phyloP scores from a whole-genome alignment of 2,329 filamentous ascomycete genomes.

The Fusarium sp. region DNA sequence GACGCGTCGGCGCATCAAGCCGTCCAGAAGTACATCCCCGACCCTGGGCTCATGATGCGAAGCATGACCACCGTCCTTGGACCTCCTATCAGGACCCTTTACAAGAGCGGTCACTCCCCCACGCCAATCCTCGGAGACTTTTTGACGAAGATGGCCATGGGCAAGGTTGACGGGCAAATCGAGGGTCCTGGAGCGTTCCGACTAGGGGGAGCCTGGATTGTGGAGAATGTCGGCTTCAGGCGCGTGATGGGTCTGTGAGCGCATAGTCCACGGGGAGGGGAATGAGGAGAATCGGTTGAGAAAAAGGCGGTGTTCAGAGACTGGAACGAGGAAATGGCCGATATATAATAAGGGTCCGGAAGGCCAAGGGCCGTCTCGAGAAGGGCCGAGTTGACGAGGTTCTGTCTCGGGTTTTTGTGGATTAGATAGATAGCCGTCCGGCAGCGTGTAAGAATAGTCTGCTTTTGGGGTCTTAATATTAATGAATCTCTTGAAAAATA shows the following conservation, averaged over 20 bases:
- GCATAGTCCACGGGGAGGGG: neutral
- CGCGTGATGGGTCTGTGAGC: slow-evolving; percentile 48
- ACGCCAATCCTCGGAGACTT: slow-evolving; percentile 59
- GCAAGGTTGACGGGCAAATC: slow-evolving; percentile 45
- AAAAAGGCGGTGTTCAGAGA: neutral
- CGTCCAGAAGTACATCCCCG: slow-evolving; percentile 58
- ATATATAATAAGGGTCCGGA: neutral
- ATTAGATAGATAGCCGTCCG: neutral
- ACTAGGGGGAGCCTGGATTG: slow-evolving; percentile 52
- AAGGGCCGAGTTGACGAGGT: slow-evolving; percentile 1
- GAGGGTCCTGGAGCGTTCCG: slow-evolving; percentile 48
- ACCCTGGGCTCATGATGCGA: slow-evolving; percentile 35
- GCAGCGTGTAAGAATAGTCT: neutral
- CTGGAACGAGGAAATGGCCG: neutral
- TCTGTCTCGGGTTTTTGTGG: slow-evolving; percentile 16
- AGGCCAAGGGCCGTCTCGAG: neutral
- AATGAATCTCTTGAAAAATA: neutral
- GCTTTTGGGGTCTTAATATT: neutral
- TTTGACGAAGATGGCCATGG: slow-evolving; percentile 60
- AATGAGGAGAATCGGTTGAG: neutral
- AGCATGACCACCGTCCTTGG: slow-evolving; percentile 36
- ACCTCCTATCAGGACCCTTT: slow-evolving; percentile 39
- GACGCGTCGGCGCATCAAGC: slow-evolving; percentile 60
- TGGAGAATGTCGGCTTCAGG: slow-evolving; percentile 53
- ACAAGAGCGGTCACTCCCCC: slow-evolving; percentile 52